Evolutionary conservation across 768 basidiomycete genomes (phyloP).

Genomic region (Termitomyces titanicus): DNA sequence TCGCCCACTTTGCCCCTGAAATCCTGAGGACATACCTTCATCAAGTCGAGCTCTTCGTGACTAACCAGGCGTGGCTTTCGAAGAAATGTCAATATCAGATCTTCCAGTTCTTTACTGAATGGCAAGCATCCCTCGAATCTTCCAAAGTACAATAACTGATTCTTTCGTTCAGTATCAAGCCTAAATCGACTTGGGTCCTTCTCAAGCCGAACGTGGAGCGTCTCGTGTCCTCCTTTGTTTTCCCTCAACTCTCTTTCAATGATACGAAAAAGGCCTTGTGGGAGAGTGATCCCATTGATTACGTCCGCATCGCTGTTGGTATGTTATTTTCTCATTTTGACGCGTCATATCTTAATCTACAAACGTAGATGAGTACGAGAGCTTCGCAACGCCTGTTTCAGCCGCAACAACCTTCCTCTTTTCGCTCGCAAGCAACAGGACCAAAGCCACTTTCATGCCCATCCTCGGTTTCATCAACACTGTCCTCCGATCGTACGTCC

Average conservation of each 20-base stretch:
- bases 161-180: slow-evolving; percentile 64
- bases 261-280: slow-evolving; percentile 63
- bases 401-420: slow-evolving; percentile 81
- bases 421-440: slow-evolving; percentile 72
- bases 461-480: slow-evolving; percentile 76
- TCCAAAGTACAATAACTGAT: background rate
- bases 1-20: slow-evolving; percentile 77
- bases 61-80: slow-evolving; percentile 72
- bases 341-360: background rate
- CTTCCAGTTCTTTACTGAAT: slow-evolving; percentile 84
- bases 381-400: slow-evolving; percentile 70
- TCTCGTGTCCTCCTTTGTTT: slow-evolving; percentile 78
- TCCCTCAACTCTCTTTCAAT: slow-evolving; percentile 84
- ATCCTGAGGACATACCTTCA: slow-evolving; percentile 78
- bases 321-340: slow-evolving; percentile 7
- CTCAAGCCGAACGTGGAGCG: slow-evolving; percentile 82
- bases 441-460: slow-evolving; percentile 77
- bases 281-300: slow-evolving; percentile 82
- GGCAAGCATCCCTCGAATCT: slow-evolving; percentile 42
- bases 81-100: slow-evolving; percentile 84
- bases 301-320: slow-evolving; percentile 75
- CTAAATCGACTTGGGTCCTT: slow-evolving; percentile 85
- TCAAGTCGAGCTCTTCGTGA: slow-evolving; percentile 70
- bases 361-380: slow-evolving; percentile 73
- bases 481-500: slow-evolving; percentile 61